Evolutionary conservation across 176 grass and related monocot species (phyloP).

Genomic region (Carex kokanica): DNA sequence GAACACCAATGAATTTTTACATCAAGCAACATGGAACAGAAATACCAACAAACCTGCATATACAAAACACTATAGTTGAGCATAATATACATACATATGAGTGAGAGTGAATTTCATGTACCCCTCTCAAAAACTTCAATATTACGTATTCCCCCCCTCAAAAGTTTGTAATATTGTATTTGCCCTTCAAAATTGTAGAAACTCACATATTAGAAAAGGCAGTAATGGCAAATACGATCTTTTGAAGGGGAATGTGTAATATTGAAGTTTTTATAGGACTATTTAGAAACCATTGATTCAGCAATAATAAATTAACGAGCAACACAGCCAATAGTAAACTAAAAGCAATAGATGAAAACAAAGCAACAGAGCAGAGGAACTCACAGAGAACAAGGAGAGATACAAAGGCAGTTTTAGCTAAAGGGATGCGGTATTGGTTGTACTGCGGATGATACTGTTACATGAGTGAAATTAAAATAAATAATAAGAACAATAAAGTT

Average conservation of each 20-base stretch:
- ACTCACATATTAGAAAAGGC: too few relatives aligned
- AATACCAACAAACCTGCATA: constrained; percentile 26
- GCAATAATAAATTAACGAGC: background rate
- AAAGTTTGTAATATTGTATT: too few relatives aligned
- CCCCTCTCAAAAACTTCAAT: too few relatives aligned
- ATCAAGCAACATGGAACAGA: constrained; percentile 15
- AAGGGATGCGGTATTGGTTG: constrained; percentile 37
- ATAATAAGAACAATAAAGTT: constrained; percentile 8
- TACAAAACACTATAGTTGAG: background rate
- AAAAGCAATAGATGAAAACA: constrained; percentile 21
- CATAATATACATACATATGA: background rate
- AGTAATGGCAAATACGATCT: too few relatives aligned
- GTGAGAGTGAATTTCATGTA: too few relatives aligned
- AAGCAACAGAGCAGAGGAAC: constrained; percentile 21
- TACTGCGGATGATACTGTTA: constrained; percentile 30
- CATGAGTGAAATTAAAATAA: constrained; percentile 11
- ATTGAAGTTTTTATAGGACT: too few relatives aligned
- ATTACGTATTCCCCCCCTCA: too few relatives aligned
- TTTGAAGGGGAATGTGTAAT: too few relatives aligned
- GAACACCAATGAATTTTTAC: background rate
- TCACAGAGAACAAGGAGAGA: constrained; percentile 53
- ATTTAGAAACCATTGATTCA: background rate
- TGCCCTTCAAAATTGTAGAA: too few relatives aligned
- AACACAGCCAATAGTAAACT: constrained; percentile 14
- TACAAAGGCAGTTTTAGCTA: constrained; percentile 41